phyloP scores from a whole-genome alignment of 2,329 filamentous ascomycete species.

The Cladophialophora chaetospira region DNA sequence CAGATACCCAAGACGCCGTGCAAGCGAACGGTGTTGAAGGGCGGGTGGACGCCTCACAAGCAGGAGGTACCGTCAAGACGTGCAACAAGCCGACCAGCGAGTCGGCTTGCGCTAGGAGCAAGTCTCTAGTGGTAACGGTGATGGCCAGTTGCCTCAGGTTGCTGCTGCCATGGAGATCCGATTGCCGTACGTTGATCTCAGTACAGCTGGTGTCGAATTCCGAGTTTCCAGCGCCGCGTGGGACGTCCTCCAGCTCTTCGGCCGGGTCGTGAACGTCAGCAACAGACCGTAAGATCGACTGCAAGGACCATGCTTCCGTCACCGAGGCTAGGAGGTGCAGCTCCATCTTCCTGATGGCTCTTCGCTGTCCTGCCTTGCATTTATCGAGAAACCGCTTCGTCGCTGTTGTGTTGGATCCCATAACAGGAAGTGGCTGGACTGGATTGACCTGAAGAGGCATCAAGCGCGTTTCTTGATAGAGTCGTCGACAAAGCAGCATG shows the following conservation, averaged over 20 bases:
- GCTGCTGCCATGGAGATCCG: not conserved
- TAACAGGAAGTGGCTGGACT: not conserved
- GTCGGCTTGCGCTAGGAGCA: slow-evolving; percentile 15
- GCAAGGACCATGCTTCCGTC: slow-evolving; percentile 11
- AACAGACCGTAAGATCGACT: slow-evolving; percentile 7
- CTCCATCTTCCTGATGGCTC: slow-evolving; percentile 7
- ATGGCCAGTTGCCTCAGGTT: slow-evolving; percentile 8
- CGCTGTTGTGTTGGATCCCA: slow-evolving; percentile 11
- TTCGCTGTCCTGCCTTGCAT: slow-evolving; percentile 1
- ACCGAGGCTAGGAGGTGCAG: slow-evolving; percentile 12
- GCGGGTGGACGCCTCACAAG: not conserved
- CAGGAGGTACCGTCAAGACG: slow-evolving; percentile 1
- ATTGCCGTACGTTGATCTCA: not conserved
- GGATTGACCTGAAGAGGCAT: slow-evolving; percentile 17
- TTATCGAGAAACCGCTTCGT: slow-evolving; percentile 11
- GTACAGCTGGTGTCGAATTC: not conserved
- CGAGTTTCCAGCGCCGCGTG: not conserved
- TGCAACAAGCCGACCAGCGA: slow-evolving; percentile 15
- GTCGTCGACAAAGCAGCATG: slow-evolving; percentile 10
- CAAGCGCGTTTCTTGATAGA: slow-evolving; percentile 11
- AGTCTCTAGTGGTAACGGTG: slow-evolving; percentile 12
- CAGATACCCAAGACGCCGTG: slow-evolving; percentile 14
- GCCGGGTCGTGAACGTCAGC: not conserved
- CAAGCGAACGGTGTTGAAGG: not conserved
- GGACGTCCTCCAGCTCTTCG: not conserved